phyloP scores from a whole-genome alignment of 2,329 filamentous ascomycete genomes.

The Acrodontium crateriforme region DNA sequence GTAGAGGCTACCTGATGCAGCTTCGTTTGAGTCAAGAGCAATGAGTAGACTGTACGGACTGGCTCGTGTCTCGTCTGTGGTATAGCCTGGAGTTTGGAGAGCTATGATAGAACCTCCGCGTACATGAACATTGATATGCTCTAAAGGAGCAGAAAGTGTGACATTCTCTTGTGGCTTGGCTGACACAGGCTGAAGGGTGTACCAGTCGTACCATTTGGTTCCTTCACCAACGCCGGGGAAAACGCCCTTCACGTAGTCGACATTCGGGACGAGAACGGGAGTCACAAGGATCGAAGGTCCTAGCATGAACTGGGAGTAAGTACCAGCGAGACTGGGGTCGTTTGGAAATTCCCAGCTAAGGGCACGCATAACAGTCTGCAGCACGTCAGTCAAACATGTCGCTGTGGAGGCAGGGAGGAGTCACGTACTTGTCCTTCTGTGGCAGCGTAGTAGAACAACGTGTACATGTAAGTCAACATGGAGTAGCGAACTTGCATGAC shows the following conservation, averaged over 20 bases:
- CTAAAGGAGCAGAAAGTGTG: constrained; percentile 14
- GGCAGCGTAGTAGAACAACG: constrained; percentile 53
- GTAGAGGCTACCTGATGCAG: constrained; percentile 49
- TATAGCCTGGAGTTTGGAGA: constrained; percentile 12
- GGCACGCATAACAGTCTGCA: constrained; percentile 56
- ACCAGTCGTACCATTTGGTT: constrained; percentile 64
- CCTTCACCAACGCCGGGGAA: constrained; percentile 49
- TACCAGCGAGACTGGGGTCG: constrained; percentile 47
- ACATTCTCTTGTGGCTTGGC: constrained; percentile 27
- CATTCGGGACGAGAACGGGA: constrained; percentile 49
- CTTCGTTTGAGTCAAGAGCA: constrained; percentile 25
- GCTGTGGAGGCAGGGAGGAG: too few relatives aligned
- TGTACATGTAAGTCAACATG: constrained; percentile 62
- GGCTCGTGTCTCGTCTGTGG: constrained; percentile 8
- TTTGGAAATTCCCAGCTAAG: constrained; percentile 59
- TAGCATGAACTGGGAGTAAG: constrained; percentile 56
- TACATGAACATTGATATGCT: constrained; percentile 15
- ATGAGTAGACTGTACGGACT: constrained; percentile 13
- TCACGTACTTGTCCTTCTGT: too few relatives aligned
- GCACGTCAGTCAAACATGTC: too few relatives aligned
- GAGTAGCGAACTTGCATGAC: constrained; percentile 56
- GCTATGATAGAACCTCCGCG: constrained; percentile 12
- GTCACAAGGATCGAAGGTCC: constrained; percentile 50
- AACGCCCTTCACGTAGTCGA: constrained; percentile 47
- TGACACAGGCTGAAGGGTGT: constrained; percentile 42